phyloP scores from a whole-genome alignment of 164 flowering plant species.

The Cinnamomum micranthum region DNA sequence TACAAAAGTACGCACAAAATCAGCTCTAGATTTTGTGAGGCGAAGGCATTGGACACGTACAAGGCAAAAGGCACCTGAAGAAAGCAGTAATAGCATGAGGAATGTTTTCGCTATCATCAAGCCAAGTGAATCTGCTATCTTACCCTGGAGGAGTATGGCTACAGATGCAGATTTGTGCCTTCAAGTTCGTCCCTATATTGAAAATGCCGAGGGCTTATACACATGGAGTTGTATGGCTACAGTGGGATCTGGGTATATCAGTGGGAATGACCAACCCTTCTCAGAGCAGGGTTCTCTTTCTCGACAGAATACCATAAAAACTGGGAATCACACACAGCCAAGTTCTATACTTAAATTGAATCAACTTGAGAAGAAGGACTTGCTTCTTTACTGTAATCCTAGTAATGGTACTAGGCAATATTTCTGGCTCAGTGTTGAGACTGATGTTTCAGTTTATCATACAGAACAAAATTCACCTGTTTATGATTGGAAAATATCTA shows the following conservation, averaged over 20 bases:
- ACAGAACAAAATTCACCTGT: slow-evolving; percentile 88
- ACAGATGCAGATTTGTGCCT: slow-evolving; percentile 58
- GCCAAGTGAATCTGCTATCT: slow-evolving; percentile 67
- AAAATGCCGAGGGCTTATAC: slow-evolving; percentile 40
- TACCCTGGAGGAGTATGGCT: slow-evolving; percentile 80
- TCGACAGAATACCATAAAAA: slow-evolving; percentile 45
- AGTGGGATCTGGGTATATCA: slow-evolving; percentile 34
- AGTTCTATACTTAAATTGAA: slow-evolving; percentile 49
- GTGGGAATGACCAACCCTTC: slow-evolving; percentile 50
- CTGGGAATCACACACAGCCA: slow-evolving; percentile 30
- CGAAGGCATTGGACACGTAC: slow-evolving; percentile 74
- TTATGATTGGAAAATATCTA: slow-evolving; percentile 94
- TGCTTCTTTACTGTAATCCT: slow-evolving; percentile 56
- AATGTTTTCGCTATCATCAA: slow-evolving; percentile 30
- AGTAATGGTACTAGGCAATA: slow-evolving; percentile 32
- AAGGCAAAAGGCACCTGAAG: slow-evolving; percentile 34
- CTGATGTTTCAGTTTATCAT: slow-evolving; percentile 89
- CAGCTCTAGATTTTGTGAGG: slow-evolving; percentile 51
- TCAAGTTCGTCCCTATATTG: slow-evolving; percentile 69
- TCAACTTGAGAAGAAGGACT: slow-evolving; percentile 89
- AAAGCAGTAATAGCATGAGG: slow-evolving; percentile 12
- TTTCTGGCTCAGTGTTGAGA: slow-evolving; percentile 78
- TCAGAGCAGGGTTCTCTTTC: slow-evolving; percentile 43
- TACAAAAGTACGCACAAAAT: slow-evolving; percentile 40
- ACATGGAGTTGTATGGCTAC: slow-evolving; percentile 66